Base-by-base conservation (phyloP, 257 asterid species). In the Plantago major region DNA sequence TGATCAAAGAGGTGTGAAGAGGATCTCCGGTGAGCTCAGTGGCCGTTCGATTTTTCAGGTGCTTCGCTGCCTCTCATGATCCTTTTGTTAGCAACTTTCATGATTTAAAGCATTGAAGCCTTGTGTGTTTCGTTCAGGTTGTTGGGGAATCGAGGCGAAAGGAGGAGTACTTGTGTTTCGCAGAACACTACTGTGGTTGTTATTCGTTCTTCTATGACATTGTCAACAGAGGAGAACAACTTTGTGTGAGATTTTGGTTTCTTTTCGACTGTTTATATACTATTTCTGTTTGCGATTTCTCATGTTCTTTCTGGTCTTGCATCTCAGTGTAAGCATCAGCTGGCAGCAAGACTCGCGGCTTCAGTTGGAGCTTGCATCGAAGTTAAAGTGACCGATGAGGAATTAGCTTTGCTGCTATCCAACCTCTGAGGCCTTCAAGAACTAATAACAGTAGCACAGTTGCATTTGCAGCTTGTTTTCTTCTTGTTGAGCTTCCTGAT, bases 181-280 rank as follows among this genome's bases (percentile, higher is more conserved):
- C 92, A 1, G 77, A 79, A 54, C 88, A 86, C 71, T 93, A 78
- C 55, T 93, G 97, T 67, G 79, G 82, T 60, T 93, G 96, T 64
- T 89, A 84, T 72, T 89, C 99, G 30, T 89, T 93, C 88, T 89
- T 93, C 73, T 93, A 83, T 65, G 97, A 93, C 78, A 77, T 82
- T 52, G 89, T 87, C 6, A 93, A 89, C 86, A 74, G 91, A 76
- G 97, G 95, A 46, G 97, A 93, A 67, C 96, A 93, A 42, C 96
- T 89, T 37, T 89, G 81, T 70, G 99, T 93, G 73, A 89, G 94
- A 67, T 61, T 38, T 11, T 9, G 30, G 46, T 38, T 10, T 11
- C 26, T 10, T 16, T 43, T 49, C 14, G 4, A 42, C 0, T 17
- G 14, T 53, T 8, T 60, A 19, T 62, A 22, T 22, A 22, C 26